phyloP scores from a whole-genome alignment of 306 rosid genomes.

The Quercus glauca region DNA sequence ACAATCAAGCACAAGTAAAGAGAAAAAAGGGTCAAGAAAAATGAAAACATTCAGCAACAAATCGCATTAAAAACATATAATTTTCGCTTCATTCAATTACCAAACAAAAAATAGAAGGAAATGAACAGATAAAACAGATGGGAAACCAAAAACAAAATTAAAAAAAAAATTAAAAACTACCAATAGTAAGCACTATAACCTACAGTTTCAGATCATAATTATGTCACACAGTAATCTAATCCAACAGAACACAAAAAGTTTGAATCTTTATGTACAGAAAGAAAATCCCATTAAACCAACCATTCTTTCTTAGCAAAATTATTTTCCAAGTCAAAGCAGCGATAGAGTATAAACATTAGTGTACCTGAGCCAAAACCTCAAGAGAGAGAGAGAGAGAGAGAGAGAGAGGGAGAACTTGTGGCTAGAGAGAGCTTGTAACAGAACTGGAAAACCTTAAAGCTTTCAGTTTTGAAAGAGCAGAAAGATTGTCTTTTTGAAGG shows the following conservation, averaged over 20 bases:
- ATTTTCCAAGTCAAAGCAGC: not conserved
- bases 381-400: not conserved
- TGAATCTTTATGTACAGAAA: not conserved
- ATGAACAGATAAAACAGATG: not conserved
- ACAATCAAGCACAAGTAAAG: not conserved
- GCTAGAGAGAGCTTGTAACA: too few relatives aligned
- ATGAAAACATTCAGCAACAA: not conserved
- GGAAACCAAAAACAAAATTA: not conserved
- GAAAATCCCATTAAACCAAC: not conserved
- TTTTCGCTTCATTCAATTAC: not conserved
- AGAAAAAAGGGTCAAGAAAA: not conserved
- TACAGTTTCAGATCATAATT: not conserved
- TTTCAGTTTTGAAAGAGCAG: not conserved
- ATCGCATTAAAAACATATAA: not conserved
- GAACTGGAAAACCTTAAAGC: not conserved
- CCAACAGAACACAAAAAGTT: not conserved
- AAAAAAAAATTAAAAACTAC: not conserved
- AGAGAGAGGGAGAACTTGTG: too few relatives aligned
- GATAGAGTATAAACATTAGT: not conserved
- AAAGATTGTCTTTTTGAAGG: not conserved
- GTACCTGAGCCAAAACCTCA: slow-evolving; percentile 1
- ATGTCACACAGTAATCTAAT: not conserved
- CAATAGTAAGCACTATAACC: not conserved
- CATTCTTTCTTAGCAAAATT: not conserved
- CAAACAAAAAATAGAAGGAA: not conserved